Evolutionary conservation across 169 alveolate genomes (phyloP).

Genomic region (Plasmodium inui): DNA sequence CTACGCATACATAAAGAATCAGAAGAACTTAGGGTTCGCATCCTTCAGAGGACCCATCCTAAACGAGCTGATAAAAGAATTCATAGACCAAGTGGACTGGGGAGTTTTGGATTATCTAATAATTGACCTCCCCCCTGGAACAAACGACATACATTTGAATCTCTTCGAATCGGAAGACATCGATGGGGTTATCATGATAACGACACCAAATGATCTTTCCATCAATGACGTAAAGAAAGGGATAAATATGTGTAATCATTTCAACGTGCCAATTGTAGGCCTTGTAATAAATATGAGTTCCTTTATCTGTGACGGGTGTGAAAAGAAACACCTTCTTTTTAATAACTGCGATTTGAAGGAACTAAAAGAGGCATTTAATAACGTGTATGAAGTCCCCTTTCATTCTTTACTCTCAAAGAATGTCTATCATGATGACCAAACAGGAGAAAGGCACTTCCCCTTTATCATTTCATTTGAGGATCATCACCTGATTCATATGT

Average conservation of each 20-base stretch:
- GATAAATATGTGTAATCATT: slow-evolving; percentile 92
- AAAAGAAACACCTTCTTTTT: slow-evolving; percentile 88
- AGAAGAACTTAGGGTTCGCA: slow-evolving; percentile 79
- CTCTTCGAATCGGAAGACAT: slow-evolving; percentile 93
- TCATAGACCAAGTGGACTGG: slow-evolving; percentile 95
- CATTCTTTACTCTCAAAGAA: slow-evolving; percentile 85
- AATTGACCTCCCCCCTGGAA: slow-evolving; percentile 99
- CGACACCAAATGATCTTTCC: slow-evolving; percentile 95
- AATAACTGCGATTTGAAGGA: slow-evolving; percentile 88
- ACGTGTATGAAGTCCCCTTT: slow-evolving; percentile 86
- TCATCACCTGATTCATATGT: slow-evolving; percentile 77
- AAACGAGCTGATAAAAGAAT: slow-evolving; percentile 92
- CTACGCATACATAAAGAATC: slow-evolving; percentile 33
- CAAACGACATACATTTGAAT: slow-evolving; percentile 98
- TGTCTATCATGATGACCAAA: slow-evolving; percentile 53
- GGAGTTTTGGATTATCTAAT: slow-evolving; percentile 97
- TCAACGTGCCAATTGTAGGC: slow-evolving; percentile 93
- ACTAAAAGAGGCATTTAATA: slow-evolving; percentile 87
- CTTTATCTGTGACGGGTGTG: slow-evolving; percentile 92
- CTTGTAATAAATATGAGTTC: slow-evolving; percentile 97
- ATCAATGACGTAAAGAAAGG: slow-evolving; percentile 96
- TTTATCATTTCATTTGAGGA: slow-evolving; percentile 88
- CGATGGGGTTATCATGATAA: slow-evolving; percentile 87
- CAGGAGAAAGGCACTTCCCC: slow-evolving; percentile 87
- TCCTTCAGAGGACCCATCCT: slow-evolving; percentile 97